A percentile compares a stretch with the other conserved stretches of the same genome.
These are phyloP conservation scores for Kandelia obovata DNA, from an alignment of 345 rosid species.

Conservation along the genomic window DNA sequence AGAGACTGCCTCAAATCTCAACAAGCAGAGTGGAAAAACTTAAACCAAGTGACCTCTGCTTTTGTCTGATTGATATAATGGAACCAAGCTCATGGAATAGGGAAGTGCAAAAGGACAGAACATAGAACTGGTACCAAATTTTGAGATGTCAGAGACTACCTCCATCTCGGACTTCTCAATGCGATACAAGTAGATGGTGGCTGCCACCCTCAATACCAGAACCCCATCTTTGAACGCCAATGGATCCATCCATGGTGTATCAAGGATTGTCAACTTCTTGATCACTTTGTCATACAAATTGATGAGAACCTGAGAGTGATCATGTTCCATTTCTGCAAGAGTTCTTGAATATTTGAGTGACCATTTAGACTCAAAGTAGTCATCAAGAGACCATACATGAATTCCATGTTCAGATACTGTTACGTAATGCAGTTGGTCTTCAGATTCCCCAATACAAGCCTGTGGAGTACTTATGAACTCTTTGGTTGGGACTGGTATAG, in stretches of 20 bases:
- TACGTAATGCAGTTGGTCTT: conserved; percentile 25
- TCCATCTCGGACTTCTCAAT: conserved; percentile 21
- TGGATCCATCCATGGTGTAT: conserved; percentile 33
- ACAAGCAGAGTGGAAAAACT: no score
- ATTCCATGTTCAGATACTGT: conserved; percentile 33
- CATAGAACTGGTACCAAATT: conserved; percentile 19
- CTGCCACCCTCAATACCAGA: conserved; percentile 31
- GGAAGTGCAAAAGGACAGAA: conserved; percentile 30
- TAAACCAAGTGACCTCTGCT: no score
- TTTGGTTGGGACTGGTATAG: conserved; percentile 29
- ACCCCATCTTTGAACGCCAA: conserved; percentile 40
- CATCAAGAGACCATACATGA: conserved; percentile 40
- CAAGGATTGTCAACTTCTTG: background rate
- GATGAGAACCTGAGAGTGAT: conserved; percentile 16
- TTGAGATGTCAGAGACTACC: conserved; percentile 9
- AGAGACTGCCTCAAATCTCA: no score
- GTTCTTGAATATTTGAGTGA: conserved; percentile 25
- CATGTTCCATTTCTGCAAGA: conserved; percentile 30
- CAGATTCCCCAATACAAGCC: conserved; percentile 40
- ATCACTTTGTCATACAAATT: conserved; percentile 19
- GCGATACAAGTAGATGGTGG: conserved; percentile 21
- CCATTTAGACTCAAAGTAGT: conserved; percentile 40
- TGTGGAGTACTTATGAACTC: conserved; percentile 21
- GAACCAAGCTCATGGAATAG: conserved; percentile 33
- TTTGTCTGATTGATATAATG: conserved; percentile 2